These are phyloP conservation scores for Podila horticola DNA, from an alignment of 192 early-diverging fungal species.

Conservation along the genomic window DNA sequence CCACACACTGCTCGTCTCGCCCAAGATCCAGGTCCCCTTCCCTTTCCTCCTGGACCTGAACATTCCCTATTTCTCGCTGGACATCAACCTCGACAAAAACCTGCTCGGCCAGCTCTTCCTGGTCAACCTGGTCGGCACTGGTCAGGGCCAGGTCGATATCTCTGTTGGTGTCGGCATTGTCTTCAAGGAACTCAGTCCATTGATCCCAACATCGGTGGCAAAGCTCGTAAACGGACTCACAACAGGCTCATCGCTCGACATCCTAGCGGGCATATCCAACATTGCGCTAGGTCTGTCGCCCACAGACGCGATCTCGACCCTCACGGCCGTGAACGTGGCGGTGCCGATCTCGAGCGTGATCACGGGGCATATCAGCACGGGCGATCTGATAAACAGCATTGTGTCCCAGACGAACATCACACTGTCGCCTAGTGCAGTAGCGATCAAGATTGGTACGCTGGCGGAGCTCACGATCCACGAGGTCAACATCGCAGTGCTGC, in stretches of 20 bases:
- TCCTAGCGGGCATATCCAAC: slow-evolving; percentile 38
- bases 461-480: slow-evolving; percentile 40
- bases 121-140: slow-evolving; percentile 28
- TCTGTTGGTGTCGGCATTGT: slow-evolving; percentile 45
- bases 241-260: slow-evolving; percentile 21
- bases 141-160: slow-evolving; percentile 31
- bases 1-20: slow-evolving; percentile 39
- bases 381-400: slow-evolving; percentile 9
- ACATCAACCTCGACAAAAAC: slow-evolving; percentile 41
- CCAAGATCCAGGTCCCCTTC: slow-evolving; percentile 30
- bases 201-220: slow-evolving; percentile 31
- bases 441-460: slow-evolving; percentile 36
- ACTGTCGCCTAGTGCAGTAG: slow-evolving; percentile 18
- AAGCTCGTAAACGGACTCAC: slow-evolving; percentile 38
- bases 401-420: slow-evolving; percentile 29
- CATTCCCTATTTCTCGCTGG: slow-evolving; percentile 43
- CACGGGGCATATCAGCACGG: slow-evolving; percentile 17
- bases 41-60: slow-evolving; percentile 38
- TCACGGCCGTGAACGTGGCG: slow-evolving; percentile 21
- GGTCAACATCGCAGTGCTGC: slow-evolving; percentile 35
- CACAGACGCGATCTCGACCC: slow-evolving; percentile 34
- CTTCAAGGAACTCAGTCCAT: slow-evolving; percentile 27
- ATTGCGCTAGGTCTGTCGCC: slow-evolving; percentile 38
- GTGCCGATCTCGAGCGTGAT: slow-evolving; percentile 26
- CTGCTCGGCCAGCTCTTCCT: slow-evolving; percentile 34